Base-by-base conservation (phyloP, 768 basidiomycete genomes). In the Goffeauzyma gilvescens region DNA sequence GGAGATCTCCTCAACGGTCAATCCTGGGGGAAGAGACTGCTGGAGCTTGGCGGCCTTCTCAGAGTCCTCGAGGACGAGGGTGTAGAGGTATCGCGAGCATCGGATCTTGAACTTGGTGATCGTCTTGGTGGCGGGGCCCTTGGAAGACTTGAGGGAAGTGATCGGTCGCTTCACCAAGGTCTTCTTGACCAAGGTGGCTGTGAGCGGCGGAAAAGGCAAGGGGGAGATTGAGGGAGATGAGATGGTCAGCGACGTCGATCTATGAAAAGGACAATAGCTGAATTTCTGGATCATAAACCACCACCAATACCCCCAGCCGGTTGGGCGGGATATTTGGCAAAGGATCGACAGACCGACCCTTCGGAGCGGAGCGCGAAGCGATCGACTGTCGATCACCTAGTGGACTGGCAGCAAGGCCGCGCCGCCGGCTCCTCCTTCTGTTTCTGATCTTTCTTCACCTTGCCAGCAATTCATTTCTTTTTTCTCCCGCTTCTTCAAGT, bases 151-250 rank as follows among this genome's bases (percentile, higher is more conserved):
- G 49, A 48, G 35, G 49, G 52, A 45, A 37, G 48, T 36, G 35
- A 42, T 27, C 44, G 44, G 45, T 51, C 46, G 49, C 20, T 12
- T 8, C 42, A 61, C 28, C 40, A 54, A 41, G 49, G 79, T 79
- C 72, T 89, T 93, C 73, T 95, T 96, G 76, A 96, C 93, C 68
- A 86, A 83, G 47, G 83, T 86, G 73, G 85, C 90, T 95, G 66
- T 20, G 25, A 5, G 21, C 15, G 28, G 15, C 28, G 15, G 15
- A 30, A 30, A 30, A 15, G 28, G 15, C 28, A 30, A 30, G 10
- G 28, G 28, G 27, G 25, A 18, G 26, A 18, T 26, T 8, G 27
- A 20, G 48, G 38, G 38, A 27, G 21, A 28, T 44, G 17, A 49
- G 24, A 34, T 25, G 20, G 41, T 53, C 41, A 52, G 35, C 15